Conservation (phyloP, 805 yeast genomes). For the Ogataea degrootiae region DNA sequence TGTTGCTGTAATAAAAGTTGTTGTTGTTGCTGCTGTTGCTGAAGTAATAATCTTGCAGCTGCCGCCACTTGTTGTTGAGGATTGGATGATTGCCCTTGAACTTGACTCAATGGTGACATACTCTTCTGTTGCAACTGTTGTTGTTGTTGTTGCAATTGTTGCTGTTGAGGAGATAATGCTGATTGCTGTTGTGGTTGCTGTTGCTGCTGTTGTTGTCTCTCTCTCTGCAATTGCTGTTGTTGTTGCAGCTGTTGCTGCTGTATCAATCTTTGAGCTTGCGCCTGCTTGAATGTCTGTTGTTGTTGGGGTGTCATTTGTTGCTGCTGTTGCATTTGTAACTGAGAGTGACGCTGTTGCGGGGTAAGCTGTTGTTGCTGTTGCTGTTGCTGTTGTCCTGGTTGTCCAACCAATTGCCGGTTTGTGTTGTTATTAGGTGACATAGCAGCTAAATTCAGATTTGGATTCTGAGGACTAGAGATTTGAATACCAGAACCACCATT, state of each 20-base stretch:
- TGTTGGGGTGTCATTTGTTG: conserved; percentile 18
- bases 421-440: background rate
- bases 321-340: conserved; percentile 8
- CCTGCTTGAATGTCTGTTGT: conserved; percentile 15
- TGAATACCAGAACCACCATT: background rate
- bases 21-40: conserved; percentile 5
- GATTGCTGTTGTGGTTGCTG: conserved; percentile 12
- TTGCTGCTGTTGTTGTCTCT: conserved; percentile 7
- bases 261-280: conserved; percentile 21
- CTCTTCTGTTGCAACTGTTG: conserved; percentile 2
- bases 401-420: background rate
- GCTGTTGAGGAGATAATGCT: conserved; percentile 4
- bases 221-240: conserved; percentile 10
- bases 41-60: conserved; percentile 4
- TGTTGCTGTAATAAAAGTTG: conserved; percentile 7
- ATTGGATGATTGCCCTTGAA: conserved; percentile 2
- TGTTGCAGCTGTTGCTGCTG: conserved; percentile 20
- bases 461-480: conserved; percentile 1
- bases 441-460: background rate
- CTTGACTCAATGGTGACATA: conserved; percentile 5
- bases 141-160: conserved; percentile 2
- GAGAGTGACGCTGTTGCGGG: conserved; percentile 2
- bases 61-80: conserved; percentile 6
- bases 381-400: conserved; percentile 7
- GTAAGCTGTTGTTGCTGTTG: conserved; percentile 12